Evolutionary conservation across 352 stramenopile species (phyloP).

Genomic region (Pythium phragmiticola): DNA sequence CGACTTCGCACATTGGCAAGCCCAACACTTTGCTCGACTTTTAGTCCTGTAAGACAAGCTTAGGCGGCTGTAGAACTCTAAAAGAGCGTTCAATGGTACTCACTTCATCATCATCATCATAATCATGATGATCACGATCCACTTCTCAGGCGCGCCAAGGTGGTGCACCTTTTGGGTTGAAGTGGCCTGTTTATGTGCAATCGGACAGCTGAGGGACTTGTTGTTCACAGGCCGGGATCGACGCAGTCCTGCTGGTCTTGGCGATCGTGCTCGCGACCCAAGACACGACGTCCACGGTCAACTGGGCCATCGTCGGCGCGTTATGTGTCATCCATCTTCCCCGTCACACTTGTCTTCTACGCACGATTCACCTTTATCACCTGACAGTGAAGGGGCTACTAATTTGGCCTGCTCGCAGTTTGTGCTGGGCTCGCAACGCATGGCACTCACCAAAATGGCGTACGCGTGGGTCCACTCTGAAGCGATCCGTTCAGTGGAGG

Average conservation of each 20-base stretch:
- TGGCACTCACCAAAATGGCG: constrained; percentile 23
- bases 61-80: no score
- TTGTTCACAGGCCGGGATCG: constrained; percentile 28
- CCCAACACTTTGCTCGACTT: no score
- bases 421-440: constrained; percentile 29
- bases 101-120: no score
- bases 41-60: no score
- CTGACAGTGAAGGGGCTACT: neutral
- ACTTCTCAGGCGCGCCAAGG: constrained; percentile 43
- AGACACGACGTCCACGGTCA: constrained; percentile 35
- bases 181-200: neutral
- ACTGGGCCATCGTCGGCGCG: constrained; percentile 35
- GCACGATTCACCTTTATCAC: constrained; percentile 13
- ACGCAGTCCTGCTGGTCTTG: constrained; percentile 33
- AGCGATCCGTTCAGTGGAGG: no score
- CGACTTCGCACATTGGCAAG: no score
- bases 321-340: constrained; percentile 33
- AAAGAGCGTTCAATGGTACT: no score
- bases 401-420: constrained; percentile 13
- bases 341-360: constrained; percentile 35
- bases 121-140: constrained; percentile 35
- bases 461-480: constrained; percentile 15
- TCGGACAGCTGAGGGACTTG: neutral
- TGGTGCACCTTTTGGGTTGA: constrained; percentile 4
- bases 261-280: constrained; percentile 37